phyloP scores from a whole-genome alignment of 306 rosid genomes.

The Inga leiocalycina region DNA sequence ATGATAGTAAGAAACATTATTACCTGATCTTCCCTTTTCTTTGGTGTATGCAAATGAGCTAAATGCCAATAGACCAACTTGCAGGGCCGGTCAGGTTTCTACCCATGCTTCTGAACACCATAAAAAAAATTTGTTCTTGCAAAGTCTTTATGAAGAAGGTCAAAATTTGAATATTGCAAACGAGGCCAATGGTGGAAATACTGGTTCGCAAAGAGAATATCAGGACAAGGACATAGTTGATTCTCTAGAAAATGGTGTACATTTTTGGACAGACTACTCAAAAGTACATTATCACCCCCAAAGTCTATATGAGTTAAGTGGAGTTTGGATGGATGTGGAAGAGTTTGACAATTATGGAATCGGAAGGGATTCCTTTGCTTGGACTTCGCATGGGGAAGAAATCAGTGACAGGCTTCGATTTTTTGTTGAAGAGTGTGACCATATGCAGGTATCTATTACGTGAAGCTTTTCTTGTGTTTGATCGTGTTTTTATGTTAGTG shows the following conservation, averaged over 20 bases:
- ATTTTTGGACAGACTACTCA: constrained; percentile 91
- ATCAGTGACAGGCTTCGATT: constrained; percentile 80
- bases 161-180: constrained; percentile 37
- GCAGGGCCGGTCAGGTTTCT: constrained; percentile 85
- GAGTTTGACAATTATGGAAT: constrained; percentile 80
- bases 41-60: constrained; percentile 25
- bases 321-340: constrained; percentile 60
- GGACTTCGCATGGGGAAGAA: constrained; percentile 76
- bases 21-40: not conserved
- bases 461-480: constrained; percentile 13
- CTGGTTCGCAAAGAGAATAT: constrained; percentile 44
- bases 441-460: constrained; percentile 64
- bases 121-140: constrained; percentile 74
- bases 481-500: not conserved
- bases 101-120: constrained; percentile 57
- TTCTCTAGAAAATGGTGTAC: constrained; percentile 64
- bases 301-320: constrained; percentile 76
- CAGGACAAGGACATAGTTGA: constrained; percentile 65
- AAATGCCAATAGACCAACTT: constrained; percentile 32
- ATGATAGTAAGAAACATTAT: not conserved
- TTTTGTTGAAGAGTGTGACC: constrained; percentile 91
- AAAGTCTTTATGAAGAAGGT: constrained; percentile 70
- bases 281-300: constrained; percentile 89
- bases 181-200: constrained; percentile 33
- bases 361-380: constrained; percentile 72